Evolutionary conservation across 148 eudicot species (phyloP).

Genomic region (Hydrangea macrophylla): DNA sequence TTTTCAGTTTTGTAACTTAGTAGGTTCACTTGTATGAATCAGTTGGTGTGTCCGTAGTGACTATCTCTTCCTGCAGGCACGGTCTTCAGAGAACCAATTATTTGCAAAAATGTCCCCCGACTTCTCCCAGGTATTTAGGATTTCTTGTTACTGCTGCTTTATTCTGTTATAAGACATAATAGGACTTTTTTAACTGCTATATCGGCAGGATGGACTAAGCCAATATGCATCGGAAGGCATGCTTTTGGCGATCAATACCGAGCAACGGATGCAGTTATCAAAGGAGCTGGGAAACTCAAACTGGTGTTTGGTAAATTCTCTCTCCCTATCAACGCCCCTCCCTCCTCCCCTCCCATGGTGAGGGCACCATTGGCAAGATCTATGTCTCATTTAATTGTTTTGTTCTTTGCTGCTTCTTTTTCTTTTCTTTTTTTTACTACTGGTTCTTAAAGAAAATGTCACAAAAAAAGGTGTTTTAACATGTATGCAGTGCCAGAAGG

Average conservation of each 20-base stretch:
- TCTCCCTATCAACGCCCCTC: not conserved
- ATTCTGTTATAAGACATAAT: not conserved
- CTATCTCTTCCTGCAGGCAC: constrained; percentile 51
- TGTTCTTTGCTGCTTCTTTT: not conserved
- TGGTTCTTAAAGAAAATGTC: not conserved
- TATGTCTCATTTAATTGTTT: not conserved
- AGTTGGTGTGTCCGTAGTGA: not conserved
- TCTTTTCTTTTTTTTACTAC: not conserved
- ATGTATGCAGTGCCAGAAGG: constrained; percentile 74
- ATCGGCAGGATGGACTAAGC: constrained; percentile 72
- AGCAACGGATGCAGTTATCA: constrained; percentile 83
- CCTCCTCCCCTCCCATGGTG: not conserved
- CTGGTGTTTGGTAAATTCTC: constrained; percentile 69
- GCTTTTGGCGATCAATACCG: constrained; percentile 94
- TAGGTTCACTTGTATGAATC: not conserved
- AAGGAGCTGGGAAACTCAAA: constrained; percentile 89
- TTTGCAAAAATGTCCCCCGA: constrained; percentile 85
- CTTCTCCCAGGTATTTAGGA: constrained; percentile 60
- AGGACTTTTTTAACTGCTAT: not conserved
- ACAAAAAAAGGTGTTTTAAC: not conserved
- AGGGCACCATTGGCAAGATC: not conserved
- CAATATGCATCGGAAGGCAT: constrained; percentile 96
- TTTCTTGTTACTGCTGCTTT: not conserved
- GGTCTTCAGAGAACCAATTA: constrained; percentile 89
- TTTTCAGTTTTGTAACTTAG: not conserved